Conservation (phyloP, 345 rosid genomes). For the Camelina laxa region DNA sequence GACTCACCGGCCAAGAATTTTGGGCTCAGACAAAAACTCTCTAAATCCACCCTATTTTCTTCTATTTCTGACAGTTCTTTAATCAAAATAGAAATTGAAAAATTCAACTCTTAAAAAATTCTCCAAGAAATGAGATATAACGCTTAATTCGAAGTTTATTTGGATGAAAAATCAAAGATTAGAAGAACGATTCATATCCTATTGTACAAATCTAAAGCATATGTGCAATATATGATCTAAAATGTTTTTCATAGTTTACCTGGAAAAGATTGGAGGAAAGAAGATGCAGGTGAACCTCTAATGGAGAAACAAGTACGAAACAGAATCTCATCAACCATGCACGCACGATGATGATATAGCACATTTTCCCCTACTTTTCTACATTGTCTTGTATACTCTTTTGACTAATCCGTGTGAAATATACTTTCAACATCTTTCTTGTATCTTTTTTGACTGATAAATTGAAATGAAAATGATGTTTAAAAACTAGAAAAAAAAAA, state of each 20-base stretch:
- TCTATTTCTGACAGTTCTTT: not conserved
- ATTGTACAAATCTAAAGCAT: slow-evolving; percentile 10
- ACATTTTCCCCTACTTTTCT: not conserved
- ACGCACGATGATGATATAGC: not conserved
- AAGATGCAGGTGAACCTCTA: slow-evolving; percentile 21
- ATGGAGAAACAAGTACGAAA: not conserved
- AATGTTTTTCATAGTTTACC: slow-evolving; percentile 23
- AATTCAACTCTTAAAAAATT: not conserved
- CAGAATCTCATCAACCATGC: not conserved
- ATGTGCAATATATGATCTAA: not conserved
- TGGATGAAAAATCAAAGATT: not conserved
- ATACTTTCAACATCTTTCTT: not conserved
- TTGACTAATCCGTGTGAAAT: not conserved
- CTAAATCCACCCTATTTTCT: not conserved
- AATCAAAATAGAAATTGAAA: slow-evolving; percentile 2
- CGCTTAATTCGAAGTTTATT: not conserved
- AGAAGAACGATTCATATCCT: not conserved
- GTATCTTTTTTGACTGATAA: not conserved
- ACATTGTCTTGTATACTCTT: not conserved
- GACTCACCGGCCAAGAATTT: not conserved
- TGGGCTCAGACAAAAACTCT: not conserved
- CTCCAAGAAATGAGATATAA: not conserved
- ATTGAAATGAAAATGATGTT: not conserved
- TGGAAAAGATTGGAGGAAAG: slow-evolving; percentile 18
- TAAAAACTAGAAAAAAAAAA: too few relatives aligned